Conservation (phyloP, 129 eudicot genomes). For the Helianthus tuberosus region DNA sequence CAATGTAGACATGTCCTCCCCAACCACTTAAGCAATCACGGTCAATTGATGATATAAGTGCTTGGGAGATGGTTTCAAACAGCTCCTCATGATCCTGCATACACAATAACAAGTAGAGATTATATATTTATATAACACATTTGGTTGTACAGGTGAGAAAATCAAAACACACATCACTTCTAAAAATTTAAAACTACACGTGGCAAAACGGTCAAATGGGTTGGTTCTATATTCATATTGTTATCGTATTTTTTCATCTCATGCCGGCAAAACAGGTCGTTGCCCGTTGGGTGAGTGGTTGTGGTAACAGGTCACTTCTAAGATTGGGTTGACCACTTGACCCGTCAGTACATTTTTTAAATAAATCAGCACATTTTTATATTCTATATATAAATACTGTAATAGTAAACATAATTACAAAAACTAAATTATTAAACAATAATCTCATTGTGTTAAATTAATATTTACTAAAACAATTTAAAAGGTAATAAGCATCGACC, state of each 20-base stretch:
- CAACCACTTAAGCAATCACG: constrained; percentile 98
- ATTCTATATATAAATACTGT: no score
- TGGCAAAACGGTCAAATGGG: background rate
- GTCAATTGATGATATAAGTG: constrained; percentile 82
- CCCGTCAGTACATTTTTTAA: no score
- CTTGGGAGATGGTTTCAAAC: constrained; percentile 96
- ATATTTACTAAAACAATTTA: background rate
- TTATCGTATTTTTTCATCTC: background rate
- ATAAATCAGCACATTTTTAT: no score
- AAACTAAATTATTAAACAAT: no score
- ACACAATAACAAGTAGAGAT: constrained; percentile 12
- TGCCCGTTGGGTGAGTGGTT: no score
- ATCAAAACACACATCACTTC: no score
- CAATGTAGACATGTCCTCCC: constrained; percentile 97
- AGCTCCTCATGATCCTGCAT: constrained; percentile 85
- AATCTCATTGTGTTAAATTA: no score
- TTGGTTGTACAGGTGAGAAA: background rate
- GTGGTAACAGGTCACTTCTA: no score
- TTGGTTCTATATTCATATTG: background rate
- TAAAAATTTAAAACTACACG: background rate
- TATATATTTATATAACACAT: background rate
- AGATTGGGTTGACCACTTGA: no score
- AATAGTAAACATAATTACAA: no score
- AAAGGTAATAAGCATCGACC: background rate
- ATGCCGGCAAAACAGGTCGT: background rate